Base-by-base conservation (phyloP, 2,329 filamentous ascomycete genomes). In the Exophiala calicioides region DNA sequence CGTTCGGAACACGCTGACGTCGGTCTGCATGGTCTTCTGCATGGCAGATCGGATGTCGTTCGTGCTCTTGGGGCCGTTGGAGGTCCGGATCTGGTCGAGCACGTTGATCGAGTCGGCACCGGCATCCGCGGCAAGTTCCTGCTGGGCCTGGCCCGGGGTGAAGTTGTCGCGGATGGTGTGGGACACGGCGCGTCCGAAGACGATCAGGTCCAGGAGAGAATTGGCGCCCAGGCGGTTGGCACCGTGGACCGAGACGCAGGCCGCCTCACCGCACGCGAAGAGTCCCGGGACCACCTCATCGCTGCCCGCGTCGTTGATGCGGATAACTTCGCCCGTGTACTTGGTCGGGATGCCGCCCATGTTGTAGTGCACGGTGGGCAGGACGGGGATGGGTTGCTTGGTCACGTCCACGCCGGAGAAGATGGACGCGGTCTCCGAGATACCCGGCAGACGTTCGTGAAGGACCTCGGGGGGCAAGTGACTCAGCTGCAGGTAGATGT, bases 281-380 rank as follows among this genome's bases (percentile, higher is more conserved):
- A 98, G 82, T 70, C 91, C 91, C 47, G 89, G 90, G 16, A 98
- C 93, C 60, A 95, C 81, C 79, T 95, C 81, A 75, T 97, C 93
- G 48, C 95, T 82, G 59, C 93, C 93, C 53, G 81, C 69, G 65
- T 87, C 85, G 61, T 96, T 89, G 41, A 95, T 77, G 13, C 89
- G 94, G 60, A 98, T 73, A 52, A 97, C 93, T 75, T 98, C 90
- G 70, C 93, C 91, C 54, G 89, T 96, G 80, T 95, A 97, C 65
- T 88, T 89, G 59, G 93, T 97, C 41, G 91, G 91, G 61, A 98
- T 96, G 80, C 93, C 91, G 72, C 91, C 91, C 93, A 97, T 98
- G 81, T 96, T 96, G 81, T 98, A 98, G 79, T 98, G 90, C 59
- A 96, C 91, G 33, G 91, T 97, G 48, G 91, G 91, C 55, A 97